A percentile compares a stretch with the other conserved stretches of the same genome.
Evolutionary conservation across 2,329 filamentous ascomycete species (phyloP).

Genomic region (Akanthomyces lecanii): DNA sequence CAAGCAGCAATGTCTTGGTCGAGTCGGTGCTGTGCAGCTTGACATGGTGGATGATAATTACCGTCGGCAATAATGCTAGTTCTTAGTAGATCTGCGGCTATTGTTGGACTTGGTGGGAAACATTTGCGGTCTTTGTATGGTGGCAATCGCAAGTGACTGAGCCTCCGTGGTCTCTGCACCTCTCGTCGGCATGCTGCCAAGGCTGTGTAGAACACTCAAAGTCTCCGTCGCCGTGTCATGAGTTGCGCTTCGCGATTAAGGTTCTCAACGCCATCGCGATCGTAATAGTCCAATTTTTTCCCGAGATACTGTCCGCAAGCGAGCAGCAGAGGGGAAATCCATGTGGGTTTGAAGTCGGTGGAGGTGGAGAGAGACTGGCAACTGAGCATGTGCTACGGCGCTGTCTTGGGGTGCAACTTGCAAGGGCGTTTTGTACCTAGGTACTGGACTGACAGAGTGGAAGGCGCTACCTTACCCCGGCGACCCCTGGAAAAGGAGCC

Average conservation of each 20-base stretch:
- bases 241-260: background rate
- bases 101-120: background rate
- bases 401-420: too few species aligned
- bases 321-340: too few species aligned
- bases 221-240: background rate
- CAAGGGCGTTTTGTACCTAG: too few species aligned
- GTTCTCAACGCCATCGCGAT: background rate
- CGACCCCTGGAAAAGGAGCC: background rate
- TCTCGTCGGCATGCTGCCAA: background rate
- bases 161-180: background rate
- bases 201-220: background rate
- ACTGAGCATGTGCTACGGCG: too few species aligned
- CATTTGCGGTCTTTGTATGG: background rate
- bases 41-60: too few species aligned
- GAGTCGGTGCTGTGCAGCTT: too few species aligned
- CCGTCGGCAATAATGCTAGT: background rate
- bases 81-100: background rate
- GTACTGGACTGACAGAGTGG: too few species aligned
- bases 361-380: too few species aligned
- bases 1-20: too few species aligned
- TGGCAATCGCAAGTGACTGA: background rate
- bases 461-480: too few species aligned
- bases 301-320: background rate
- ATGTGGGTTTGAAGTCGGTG: too few species aligned
- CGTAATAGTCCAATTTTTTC: background rate